A percentile compares a stretch with the other conserved stretches of the same genome.
Conservation (phyloP, 1,284 basidiomycete genomes). For the Boletus semigastroideus region DNA sequence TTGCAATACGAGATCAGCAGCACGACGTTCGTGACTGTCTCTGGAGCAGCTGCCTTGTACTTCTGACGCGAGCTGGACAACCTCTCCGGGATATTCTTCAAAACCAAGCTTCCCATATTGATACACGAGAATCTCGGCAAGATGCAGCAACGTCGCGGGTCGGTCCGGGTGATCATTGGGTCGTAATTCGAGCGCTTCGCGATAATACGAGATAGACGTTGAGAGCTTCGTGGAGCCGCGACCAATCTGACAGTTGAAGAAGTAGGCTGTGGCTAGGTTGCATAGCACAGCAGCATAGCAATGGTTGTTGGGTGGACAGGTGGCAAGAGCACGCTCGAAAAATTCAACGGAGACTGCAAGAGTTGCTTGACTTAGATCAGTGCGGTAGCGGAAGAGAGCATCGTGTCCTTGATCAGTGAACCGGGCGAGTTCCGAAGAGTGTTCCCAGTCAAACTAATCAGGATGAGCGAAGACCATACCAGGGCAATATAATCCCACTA, state of each 20-base stretch:
- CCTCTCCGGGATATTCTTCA: background rate
- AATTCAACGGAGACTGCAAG: background rate
- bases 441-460: background rate
- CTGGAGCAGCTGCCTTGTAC: background rate
- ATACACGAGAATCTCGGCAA: conserved; percentile 2
- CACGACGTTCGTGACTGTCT: background rate
- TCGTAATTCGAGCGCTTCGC: conserved; percentile 4
- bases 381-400: background rate
- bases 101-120: background rate
- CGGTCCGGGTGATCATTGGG: conserved; percentile 2
- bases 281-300: conserved; percentile 2
- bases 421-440: background rate
- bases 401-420: background rate
- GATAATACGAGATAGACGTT: conserved; percentile 2
- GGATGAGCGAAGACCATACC: background rate
- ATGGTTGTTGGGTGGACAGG: background rate
- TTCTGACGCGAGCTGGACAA: background rate
- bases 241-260: background rate
- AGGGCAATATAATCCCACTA: background rate
- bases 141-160: background rate
- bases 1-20: background rate
- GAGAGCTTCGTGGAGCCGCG: background rate
- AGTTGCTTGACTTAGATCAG: background rate
- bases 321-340: background rate
- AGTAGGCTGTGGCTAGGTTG: conserved; percentile 13